Conservation (phyloP, 2,329 filamentous ascomycete genomes). For the Aspergillus quadrilineatus region DNA sequence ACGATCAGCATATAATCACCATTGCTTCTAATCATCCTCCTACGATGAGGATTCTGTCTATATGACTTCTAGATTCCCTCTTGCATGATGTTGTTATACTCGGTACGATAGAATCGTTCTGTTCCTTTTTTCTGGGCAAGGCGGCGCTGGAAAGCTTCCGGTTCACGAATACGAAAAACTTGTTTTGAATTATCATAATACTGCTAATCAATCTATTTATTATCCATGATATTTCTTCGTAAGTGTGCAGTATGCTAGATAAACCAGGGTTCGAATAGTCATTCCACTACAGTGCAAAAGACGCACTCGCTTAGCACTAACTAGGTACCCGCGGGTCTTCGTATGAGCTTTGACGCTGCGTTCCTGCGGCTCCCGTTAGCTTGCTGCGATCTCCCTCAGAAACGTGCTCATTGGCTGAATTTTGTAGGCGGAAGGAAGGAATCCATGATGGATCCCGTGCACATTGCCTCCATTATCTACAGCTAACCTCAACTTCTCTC, state of each 20-base stretch:
- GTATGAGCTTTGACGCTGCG: background rate
- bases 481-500: background rate
- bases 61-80: slow-evolving; percentile 39
- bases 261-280: background rate
- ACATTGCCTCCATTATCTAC: background rate
- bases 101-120: slow-evolving; percentile 26
- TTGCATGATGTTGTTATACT: slow-evolving; percentile 27
- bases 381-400: background rate
- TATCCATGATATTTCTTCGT: background rate
- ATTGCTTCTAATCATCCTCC: slow-evolving; percentile 20
- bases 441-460: background rate
- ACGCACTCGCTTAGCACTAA: too few relatives aligned
- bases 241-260: background rate
- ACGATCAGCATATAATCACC: slow-evolving; percentile 18
- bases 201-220: slow-evolving; percentile 15
- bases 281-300: background rate
- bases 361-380: slow-evolving; percentile 1
- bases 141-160: slow-evolving; percentile 21
- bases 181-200: slow-evolving; percentile 18
- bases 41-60: slow-evolving; percentile 30
- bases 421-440: background rate
- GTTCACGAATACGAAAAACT: slow-evolving; percentile 10
- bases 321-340: too few relatives aligned
- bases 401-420: background rate
- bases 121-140: slow-evolving; percentile 11